Evolutionary conservation across 176 grass and related monocot genomes (phyloP).

Genomic region (Typha latifolia): DNA sequence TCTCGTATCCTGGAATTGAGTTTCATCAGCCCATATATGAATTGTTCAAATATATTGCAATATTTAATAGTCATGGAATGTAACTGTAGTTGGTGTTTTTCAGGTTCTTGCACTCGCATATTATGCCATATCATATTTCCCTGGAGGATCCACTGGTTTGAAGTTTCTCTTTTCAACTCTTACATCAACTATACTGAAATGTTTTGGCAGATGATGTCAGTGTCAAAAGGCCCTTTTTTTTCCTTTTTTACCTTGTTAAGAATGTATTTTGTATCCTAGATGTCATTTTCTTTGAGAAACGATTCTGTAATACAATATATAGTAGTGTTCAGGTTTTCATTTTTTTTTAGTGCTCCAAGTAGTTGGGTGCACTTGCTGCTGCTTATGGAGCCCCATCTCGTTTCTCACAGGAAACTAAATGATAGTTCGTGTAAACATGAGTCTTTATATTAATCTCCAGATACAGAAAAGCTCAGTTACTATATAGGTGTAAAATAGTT

Average conservation of each 20-base stretch:
- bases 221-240: not conserved
- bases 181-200: conserved; percentile 56
- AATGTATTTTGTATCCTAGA: not conserved
- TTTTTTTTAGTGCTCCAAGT: not conserved
- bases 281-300: not conserved
- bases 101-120: conserved; percentile 83
- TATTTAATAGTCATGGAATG: no score
- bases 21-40: no score
- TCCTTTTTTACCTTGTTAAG: not conserved
- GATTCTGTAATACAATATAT: not conserved
- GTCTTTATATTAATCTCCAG: not conserved
- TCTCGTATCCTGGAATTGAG: no score
- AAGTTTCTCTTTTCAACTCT: conserved; percentile 78
- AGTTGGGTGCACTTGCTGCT: not conserved
- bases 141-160: conserved; percentile 89
- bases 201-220: conserved; percentile 68
- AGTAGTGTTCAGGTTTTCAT: not conserved
- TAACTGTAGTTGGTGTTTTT: no score
- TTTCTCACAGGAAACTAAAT: not conserved
- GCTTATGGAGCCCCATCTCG: not conserved
- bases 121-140: conserved; percentile 98
- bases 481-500: not conserved
- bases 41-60: no score
- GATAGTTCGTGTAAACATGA: not conserved
- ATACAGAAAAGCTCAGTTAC: not conserved